phyloP scores from a whole-genome alignment of 345 rosid genomes.

The Melastoma malabathricum region DNA sequence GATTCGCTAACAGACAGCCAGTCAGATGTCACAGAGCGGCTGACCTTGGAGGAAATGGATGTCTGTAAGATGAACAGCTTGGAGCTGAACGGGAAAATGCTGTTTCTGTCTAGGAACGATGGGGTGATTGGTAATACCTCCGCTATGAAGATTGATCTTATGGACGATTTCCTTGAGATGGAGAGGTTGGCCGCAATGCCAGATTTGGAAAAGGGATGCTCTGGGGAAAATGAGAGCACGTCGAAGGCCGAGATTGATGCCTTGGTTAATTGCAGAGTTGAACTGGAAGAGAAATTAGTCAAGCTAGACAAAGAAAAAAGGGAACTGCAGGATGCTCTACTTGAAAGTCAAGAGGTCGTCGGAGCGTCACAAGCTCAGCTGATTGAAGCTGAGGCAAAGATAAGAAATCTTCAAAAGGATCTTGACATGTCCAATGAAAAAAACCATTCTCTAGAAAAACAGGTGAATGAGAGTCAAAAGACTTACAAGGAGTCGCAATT shows the following conservation, averaged over 20 bases:
- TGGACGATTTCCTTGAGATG: slow-evolving; percentile 98
- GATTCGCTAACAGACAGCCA: slow-evolving; percentile 51
- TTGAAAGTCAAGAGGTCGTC: slow-evolving; percentile 23
- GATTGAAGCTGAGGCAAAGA: background rate
- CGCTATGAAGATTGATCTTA: slow-evolving; percentile 43
- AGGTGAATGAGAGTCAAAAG: background rate
- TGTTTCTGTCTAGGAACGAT: slow-evolving; percentile 37
- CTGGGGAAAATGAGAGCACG: slow-evolving; percentile 23
- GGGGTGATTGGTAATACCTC: slow-evolving; percentile 27
- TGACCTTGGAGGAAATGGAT: slow-evolving; percentile 28
- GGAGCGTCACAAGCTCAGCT: slow-evolving; percentile 8
- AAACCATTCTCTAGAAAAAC: too few relatives aligned
- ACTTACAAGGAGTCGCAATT: slow-evolving; percentile 2
- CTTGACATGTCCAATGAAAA: too few relatives aligned
- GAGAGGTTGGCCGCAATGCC: slow-evolving; percentile 74
- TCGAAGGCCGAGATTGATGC: slow-evolving; percentile 34
- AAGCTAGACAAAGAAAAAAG: slow-evolving; percentile 16
- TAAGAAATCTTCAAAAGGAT: slow-evolving; percentile 2
- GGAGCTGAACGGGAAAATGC: slow-evolving; percentile 11
- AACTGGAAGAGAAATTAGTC: slow-evolving; percentile 24
- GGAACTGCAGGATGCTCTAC: slow-evolving; percentile 43
- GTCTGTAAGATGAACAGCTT: slow-evolving; percentile 14
- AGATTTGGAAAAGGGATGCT: slow-evolving; percentile 26
- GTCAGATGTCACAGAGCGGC: slow-evolving; percentile 54
- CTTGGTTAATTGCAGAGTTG: slow-evolving; percentile 18